phyloP scores from a whole-genome alignment of 164 flowering plant genomes.

The Santalum album region DNA sequence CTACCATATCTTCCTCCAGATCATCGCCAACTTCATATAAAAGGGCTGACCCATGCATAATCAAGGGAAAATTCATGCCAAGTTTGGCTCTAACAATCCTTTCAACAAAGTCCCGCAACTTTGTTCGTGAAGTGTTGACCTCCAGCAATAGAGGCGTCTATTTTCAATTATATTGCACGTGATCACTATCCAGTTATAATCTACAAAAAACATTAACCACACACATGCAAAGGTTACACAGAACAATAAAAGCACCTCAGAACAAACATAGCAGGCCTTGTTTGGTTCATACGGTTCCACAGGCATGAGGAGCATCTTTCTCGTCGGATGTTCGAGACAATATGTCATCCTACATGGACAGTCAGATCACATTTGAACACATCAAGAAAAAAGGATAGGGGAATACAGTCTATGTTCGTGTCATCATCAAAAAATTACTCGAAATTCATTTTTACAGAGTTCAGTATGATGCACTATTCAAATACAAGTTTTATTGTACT shows the following conservation, averaged over 20 bases:
- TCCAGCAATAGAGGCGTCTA: constrained; percentile 82
- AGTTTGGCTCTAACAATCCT: constrained; percentile 86
- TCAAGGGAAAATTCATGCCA: constrained; percentile 77
- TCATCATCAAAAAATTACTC: too few species aligned
- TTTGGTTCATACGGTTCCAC: constrained; percentile 94
- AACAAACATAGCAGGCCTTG: constrained; percentile 88
- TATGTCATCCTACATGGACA: constrained; percentile 64
- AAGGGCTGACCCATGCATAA: constrained; percentile 78
- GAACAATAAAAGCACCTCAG: constrained; percentile 45
- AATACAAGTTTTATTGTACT: too few species aligned
- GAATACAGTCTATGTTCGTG: too few species aligned
- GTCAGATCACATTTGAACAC: constrained; percentile 3
- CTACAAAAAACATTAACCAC: constrained; percentile 1
- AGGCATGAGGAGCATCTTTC: constrained; percentile 90
- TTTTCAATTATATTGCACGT: constrained; percentile 15
- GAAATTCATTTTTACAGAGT: too few species aligned
- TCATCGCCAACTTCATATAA: constrained; percentile 96
- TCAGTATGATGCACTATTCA: too few species aligned
- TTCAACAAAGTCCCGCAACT: constrained; percentile 79
- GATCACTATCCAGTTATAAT: too few species aligned
- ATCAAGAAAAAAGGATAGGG: not conserved
- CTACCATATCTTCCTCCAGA: constrained; percentile 71
- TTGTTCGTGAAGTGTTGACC: constrained; percentile 61
- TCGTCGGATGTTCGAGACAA: constrained; percentile 67
- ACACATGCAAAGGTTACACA: not conserved